These are phyloP conservation scores for Fusarium agapanthi DNA, from an alignment of 2,329 filamentous ascomycete species.

Conservation along the genomic window DNA sequence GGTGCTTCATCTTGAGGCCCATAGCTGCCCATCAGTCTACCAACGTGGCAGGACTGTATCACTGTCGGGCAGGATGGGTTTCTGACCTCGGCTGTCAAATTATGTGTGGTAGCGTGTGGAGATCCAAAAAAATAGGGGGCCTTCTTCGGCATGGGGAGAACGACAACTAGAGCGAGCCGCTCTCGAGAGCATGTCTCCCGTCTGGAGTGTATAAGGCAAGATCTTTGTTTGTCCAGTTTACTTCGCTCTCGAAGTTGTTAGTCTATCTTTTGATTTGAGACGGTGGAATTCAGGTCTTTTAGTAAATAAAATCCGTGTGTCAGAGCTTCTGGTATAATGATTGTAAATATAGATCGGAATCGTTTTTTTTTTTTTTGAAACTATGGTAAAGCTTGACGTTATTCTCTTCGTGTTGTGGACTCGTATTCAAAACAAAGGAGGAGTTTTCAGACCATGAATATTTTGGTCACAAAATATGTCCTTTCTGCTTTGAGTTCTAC, in stretches of 20 bases:
- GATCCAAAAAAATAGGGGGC: background rate
- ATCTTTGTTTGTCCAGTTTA: too few species aligned
- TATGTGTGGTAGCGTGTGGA: background rate
- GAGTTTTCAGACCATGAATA: too few species aligned
- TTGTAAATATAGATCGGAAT: too few species aligned
- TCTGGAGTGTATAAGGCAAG: background rate
- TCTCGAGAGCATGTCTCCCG: background rate
- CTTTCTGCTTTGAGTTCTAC: too few species aligned
- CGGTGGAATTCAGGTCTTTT: background rate
- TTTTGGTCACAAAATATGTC: too few species aligned
- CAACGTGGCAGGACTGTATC: background rate
- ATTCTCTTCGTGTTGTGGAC: too few species aligned
- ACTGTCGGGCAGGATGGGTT: background rate
- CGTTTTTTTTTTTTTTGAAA: too few species aligned
- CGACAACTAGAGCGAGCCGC: background rate
- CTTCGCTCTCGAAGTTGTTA: background rate
- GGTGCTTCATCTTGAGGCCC: background rate
- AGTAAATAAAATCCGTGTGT: fast-evolving
- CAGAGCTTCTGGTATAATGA: too few species aligned
- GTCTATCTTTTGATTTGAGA: fast-evolving
- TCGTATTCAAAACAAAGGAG: too few species aligned
- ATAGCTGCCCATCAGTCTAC: background rate
- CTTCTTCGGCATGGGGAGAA: background rate
- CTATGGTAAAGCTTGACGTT: too few species aligned
- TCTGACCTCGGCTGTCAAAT: background rate